Evolutionary conservation across 371 early-diverging fungal genomes (phyloP).

Genomic region (Batrachochytrium dendrobatidis): DNA sequence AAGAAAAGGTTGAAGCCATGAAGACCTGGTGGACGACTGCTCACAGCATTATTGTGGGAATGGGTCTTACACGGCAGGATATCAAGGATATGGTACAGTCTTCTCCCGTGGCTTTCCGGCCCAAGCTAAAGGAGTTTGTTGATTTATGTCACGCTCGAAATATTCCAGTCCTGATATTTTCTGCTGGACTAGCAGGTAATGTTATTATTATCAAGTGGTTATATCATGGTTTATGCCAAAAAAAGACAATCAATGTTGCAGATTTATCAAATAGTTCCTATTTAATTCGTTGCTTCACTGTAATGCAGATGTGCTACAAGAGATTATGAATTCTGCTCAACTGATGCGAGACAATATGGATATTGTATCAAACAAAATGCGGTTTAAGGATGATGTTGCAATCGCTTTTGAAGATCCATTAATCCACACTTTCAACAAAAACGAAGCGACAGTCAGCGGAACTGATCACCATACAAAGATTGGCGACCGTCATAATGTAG

Average conservation of each 20-base stretch:
- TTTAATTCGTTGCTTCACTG: conserved; percentile 4
- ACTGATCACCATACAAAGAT: conserved; percentile 16
- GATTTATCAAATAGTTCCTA: neutral
- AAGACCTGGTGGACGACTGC: conserved; percentile 61
- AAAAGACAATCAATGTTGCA: neutral
- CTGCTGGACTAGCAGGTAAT: conserved; percentile 59
- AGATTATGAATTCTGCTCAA: conserved; percentile 33
- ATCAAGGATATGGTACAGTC: conserved; percentile 49
- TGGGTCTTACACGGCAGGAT: conserved; percentile 45
- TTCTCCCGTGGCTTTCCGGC: conserved; percentile 45
- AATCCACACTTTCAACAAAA: conserved; percentile 74
- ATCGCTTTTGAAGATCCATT: conserved; percentile 56
- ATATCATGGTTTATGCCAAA: neutral
- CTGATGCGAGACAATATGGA: conserved; percentile 54
- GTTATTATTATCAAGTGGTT: neutral
- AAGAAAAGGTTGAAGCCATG: conserved; percentile 62
- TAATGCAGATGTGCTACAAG: conserved; percentile 54
- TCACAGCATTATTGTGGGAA: conserved; percentile 44
- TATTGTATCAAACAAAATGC: conserved; percentile 66
- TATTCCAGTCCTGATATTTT: conserved; percentile 65
- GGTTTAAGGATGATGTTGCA: conserved; percentile 47
- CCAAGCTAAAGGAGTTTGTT: conserved; percentile 40
- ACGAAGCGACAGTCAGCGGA: conserved; percentile 44
- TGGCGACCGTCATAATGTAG: conserved; percentile 14
- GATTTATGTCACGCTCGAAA: conserved; percentile 22